Evolutionary conservation across 768 basidiomycete genomes (phyloP), one percentile per base, ranked within the genome.

Genomic region (Lactifluus piperatus): DNA sequence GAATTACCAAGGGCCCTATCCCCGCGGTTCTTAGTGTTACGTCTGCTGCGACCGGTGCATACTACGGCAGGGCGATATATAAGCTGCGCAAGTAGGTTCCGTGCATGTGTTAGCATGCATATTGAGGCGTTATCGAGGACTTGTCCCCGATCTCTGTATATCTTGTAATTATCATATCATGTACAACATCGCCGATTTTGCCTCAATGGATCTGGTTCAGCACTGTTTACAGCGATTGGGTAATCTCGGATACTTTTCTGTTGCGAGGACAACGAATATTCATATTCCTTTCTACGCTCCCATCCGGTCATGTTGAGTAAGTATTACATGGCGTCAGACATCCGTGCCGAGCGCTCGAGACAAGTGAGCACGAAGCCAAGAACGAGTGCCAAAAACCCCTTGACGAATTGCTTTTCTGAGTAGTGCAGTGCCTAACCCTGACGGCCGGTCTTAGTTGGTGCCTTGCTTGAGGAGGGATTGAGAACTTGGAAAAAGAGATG

Each of bases 1-100:
- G 88, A 45, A 70, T 81, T 51, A 66, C 77, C 32, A 89, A 88
- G 68, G 86, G 86, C 2, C 87, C 88, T 4, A 76, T 91, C 3
- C 88, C 88, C 10, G 72, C 74, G 6, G 60, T 80, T 45, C 72
- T 90, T 26, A 76, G 85, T 10, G 67, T 81, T 39, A 81, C 85
- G 9, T 82, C 85, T 6, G 76, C 82, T 2, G 71, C 74, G 39
- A 70, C 84, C 8, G 84, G 81, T 9, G 63, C 77, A 44, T 91
- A 90, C 70, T 90, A 88, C 62, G 83, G 83, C 43, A 47, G 26
- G 29, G 44, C 49, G 32, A 20, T 64, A 37, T 65, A 65, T 43
- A 63, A 57, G 30, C 4, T 63, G 26, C 55, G 52, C 39, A 49
- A 58, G 37, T 64, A 54, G 47, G 24, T 27, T 26, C 24, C 11